Evolutionary conservation across 352 stramenopile genomes (phyloP).

Genomic region (Phytophthora melonis): DNA sequence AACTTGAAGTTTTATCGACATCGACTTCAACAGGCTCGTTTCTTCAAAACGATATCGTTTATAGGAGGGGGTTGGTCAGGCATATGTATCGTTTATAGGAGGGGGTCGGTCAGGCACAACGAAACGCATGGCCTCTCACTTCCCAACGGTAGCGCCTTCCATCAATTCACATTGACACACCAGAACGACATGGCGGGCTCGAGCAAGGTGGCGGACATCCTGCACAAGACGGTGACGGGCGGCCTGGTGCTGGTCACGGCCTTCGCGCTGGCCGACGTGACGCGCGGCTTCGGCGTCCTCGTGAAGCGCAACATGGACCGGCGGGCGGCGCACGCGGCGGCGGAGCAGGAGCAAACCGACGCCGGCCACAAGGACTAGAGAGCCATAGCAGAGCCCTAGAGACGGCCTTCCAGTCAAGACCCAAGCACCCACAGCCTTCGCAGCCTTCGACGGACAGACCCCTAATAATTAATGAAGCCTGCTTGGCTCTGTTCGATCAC

Average conservation of each 20-base stretch:
- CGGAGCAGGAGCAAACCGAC: constrained; percentile 25
- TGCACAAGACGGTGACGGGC: constrained; percentile 85
- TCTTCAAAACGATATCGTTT: background rate
- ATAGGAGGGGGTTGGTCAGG: background rate
- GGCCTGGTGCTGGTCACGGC: constrained; percentile 76
- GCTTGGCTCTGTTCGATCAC: constrained; percentile 26
- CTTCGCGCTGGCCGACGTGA: constrained; percentile 78
- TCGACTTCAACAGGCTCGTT: background rate
- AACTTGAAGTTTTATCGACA: background rate
- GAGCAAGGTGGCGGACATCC: constrained; percentile 65
- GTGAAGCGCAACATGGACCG: constrained; percentile 85
- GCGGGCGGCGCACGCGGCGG: constrained; percentile 41
- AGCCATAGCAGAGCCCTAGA: background rate
- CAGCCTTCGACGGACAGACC: background rate
- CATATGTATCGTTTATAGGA: background rate
- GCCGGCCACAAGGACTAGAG: constrained; percentile 38
- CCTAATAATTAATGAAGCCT: constrained; percentile 39
- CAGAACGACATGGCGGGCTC: constrained; percentile 27
- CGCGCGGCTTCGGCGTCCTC: constrained; percentile 79
- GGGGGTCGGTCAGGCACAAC: background rate
- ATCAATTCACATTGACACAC: constrained; percentile 7
- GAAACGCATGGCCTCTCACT: constrained; percentile 6
- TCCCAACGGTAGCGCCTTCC: constrained; percentile 17
- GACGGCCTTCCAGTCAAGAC: background rate
- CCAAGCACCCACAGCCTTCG: background rate